Base-by-base conservation (phyloP, 352 stramenopile species). In the Blastocystis sp. region DNA sequence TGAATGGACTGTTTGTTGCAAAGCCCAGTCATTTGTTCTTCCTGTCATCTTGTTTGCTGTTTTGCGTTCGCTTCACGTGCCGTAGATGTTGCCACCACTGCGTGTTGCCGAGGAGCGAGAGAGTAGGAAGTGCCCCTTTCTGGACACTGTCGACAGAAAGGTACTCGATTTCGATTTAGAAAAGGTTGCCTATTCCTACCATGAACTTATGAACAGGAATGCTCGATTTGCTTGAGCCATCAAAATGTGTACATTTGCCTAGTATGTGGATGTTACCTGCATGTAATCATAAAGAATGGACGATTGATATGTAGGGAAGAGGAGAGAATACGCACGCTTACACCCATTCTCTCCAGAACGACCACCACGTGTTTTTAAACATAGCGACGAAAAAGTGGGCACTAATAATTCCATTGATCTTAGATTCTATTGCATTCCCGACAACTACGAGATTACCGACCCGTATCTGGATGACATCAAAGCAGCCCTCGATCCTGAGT, bases 111-210 rank as follows among this genome's bases (percentile, higher is more conserved):
- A 89, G 40, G 76, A 48, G 43, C 54, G 59, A 69, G 71, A 87
- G 78, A 24, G 52, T 24, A 2, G 84, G n/a, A 96, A 96, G 90
- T 99, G 97, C 90, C 97, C 97, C 68, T 99, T 98, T 91, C 91
- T 99, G 54, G 96, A 99, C 92, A 99, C 96, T 11, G 95, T 99
- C 77, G 95, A 98, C 90, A 94, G 97, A 88, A 94, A 98, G 71
- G 89, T 98, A 69, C 92, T 99, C 59, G 96, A 99, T 90, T 99
- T 99, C 91, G 97, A 99, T 92, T 98, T 98, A 79, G 95, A 98
- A 91, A 98, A 98, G 88, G 92, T 97, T 1, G 3, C 42, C 59
- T 45, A 40, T 19, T 24, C 90, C 89, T 19, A 92, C 34, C 28
- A 42, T 69, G 43, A 24, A 34, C 57, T 52, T 17, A 45, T 14